Evolutionary conservation across 495 filamentous ascomycete species (phyloP), one percentile per base, ranked within the genome.

Genomic region (Aspergillus wentii): DNA sequence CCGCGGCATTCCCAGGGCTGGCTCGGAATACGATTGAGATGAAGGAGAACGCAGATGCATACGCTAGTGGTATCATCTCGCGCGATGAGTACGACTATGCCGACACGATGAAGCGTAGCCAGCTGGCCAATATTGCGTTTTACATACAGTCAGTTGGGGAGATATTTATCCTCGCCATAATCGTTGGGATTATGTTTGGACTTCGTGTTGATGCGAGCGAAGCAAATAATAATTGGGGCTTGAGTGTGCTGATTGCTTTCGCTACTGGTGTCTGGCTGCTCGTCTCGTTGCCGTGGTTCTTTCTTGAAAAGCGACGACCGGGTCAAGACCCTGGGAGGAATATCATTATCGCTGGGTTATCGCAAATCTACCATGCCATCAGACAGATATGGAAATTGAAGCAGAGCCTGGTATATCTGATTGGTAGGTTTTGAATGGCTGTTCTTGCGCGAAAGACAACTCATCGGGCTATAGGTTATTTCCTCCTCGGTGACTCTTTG

Each of bases 241-340:
- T 81, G 28, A 78, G 73, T 42, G 79, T 81, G 1, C 58, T 82
- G 5, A 77, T 84, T 32, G 76, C 79, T 4, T 82, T 82, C 56
- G 75, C 66, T 2, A 79, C 72, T 18, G 78, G 78, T 10, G 69
- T 82, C 14, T 82, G 79, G 79, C 36, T 83, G 10, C 58, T 77
- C 5, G 49, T 81, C 13, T 72, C 74, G 10, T 44, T 82, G 22
- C 79, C 79, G 1, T 83, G 79, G 79, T 82, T 82, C 52, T 47
- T 79, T 29, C 45, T 81, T 3, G 79, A 83, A 51, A 82, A 82
- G 54, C 58, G 72, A 10, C 63, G 79, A 5, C 76, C 79, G 1
- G 80, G 79, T 4, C 74, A 78, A 41, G 62, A 69, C 35, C 62
- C 71, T 3, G 52, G 54, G 14, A 55, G 57, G 43, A 66, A 65